These are phyloP conservation scores for Ceratobasidium sp. DNA, from an alignment of 1,284 basidiomycete species.

Conservation along the genomic window DNA sequence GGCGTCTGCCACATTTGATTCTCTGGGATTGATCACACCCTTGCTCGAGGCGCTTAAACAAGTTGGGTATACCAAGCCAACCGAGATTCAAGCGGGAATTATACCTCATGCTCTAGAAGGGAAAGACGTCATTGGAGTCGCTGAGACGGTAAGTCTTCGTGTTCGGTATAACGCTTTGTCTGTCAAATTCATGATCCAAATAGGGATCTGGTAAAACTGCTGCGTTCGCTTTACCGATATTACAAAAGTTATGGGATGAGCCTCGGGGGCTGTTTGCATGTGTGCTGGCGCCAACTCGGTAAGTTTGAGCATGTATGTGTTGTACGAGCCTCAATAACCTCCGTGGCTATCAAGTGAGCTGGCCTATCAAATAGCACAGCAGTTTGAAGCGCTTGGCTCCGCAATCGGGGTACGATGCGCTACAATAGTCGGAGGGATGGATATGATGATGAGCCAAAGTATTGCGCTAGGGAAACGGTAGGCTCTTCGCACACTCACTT, in stretches of 20 bases:
- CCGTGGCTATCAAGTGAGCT: conserved; percentile 68
- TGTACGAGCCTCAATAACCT: neutral
- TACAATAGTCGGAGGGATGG: conserved; percentile 95
- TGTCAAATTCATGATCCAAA: neutral
- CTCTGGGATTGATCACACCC: conserved; percentile 87
- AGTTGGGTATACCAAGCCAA: conserved; percentile 86
- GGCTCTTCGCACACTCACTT: neutral
- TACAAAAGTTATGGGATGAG: conserved; percentile 97
- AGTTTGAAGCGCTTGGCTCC: conserved; percentile 91
- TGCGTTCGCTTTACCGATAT: conserved; percentile 93
- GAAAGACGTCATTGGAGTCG: conserved; percentile 96
- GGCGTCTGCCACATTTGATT: conserved; percentile 53
- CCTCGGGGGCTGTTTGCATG: conserved; percentile 94
- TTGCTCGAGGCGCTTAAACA: conserved; percentile 86
- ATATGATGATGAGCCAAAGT: conserved; percentile 92
- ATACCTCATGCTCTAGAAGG: conserved; percentile 91
- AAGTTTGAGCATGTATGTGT: conserved; percentile 40
- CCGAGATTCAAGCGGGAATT: conserved; percentile 89
- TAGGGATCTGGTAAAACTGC: conserved; percentile 95
- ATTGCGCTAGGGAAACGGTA: conserved; percentile 87
- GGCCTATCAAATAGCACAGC: conserved; percentile 98
- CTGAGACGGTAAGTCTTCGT: conserved; percentile 66
- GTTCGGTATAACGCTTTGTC: neutral
- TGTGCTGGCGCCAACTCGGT: conserved; percentile 89
- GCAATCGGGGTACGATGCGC: conserved; percentile 92